phyloP scores from a whole-genome alignment of 768 basidiomycete genomes.

The Amylocystis lapponica region DNA sequence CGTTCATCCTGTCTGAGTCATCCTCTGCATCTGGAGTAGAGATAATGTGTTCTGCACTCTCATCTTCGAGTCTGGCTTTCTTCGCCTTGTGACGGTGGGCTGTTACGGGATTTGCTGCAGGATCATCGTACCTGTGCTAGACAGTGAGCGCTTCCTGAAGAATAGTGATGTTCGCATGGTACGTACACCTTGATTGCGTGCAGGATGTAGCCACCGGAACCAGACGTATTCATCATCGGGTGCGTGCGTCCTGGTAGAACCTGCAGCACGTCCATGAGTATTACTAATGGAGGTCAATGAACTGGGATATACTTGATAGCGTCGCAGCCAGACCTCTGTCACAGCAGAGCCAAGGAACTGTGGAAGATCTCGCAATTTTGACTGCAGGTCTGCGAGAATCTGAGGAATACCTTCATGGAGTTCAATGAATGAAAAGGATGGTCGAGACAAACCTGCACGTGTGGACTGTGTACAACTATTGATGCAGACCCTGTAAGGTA shows the following conservation, averaged over 20 bases:
- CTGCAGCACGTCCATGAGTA: conserved; percentile 19
- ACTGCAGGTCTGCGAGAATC: conserved; percentile 75
- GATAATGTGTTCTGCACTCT: no score
- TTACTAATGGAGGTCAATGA: neutral
- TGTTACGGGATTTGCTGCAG: conserved; percentile 48
- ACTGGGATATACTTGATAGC: conserved; percentile 65
- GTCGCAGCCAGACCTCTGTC: conserved; percentile 81
- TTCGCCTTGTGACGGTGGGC: conserved; percentile 39
- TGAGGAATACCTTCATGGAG: conserved; percentile 21
- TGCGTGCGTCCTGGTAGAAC: conserved; percentile 96
- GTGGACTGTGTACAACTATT: conserved; percentile 82
- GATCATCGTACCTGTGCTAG: conserved; percentile 54
- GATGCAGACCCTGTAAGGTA: conserved; percentile 83
- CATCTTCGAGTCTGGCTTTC: conserved; percentile 14
- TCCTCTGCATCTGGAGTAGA: no score
- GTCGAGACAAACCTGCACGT: conserved; percentile 52
- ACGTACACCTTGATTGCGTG: conserved; percentile 81
- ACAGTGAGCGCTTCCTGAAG: neutral
- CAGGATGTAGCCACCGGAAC: conserved; percentile 84
- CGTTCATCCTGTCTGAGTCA: no score
- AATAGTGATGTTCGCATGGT: no score
- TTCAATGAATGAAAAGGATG: neutral
- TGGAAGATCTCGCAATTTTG: conserved; percentile 57
- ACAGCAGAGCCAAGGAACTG: conserved; percentile 72
- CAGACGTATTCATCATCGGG: conserved; percentile 88